Evolutionary conservation across 805 yeast genomes (phyloP), one percentile per base, ranked within the genome.

Genomic region (Wickerhamiella azymoides): DNA sequence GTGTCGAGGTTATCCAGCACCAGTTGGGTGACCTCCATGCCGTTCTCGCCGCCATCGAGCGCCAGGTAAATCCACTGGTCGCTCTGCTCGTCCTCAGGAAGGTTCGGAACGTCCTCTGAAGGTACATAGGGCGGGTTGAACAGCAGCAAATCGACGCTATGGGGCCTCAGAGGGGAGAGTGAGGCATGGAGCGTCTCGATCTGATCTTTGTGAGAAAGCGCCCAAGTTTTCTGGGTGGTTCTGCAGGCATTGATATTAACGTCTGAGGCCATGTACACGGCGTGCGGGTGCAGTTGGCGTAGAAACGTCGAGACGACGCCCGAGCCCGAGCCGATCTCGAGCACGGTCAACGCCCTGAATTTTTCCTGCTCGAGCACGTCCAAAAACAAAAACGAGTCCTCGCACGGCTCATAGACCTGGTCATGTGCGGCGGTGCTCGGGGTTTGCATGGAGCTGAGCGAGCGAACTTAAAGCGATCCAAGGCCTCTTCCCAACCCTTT

Each of bases 121-220:
- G 98, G 98, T 1, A 92, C 98, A 58, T 92, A 92, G 0, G 98
- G 98, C 0, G 98, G 98, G 57, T 92, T 92, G 63, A 92, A 92
- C 1, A 92, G 68, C 18, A 92, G 64, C 1, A 89, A 47, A 56
- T 92, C 97, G 1, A 86, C 70, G 4, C 63, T 43, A 2, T 68
- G 53, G 0, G 57, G 56, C 10, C 72, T 27, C 14, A 51, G 11
- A 10, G 44, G 59, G 9, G 85, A 50, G 2, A 75, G 68, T 9
- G 70, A 54, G 0, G 81, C 71, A 26, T 86, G 62, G 55, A 74
- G 73, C 58, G 77, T 71, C 49, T 81, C 83, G 1, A 80, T 46
- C 0, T 68, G 52, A 33, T 77, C 83, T 16, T 55, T 54, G 33
- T 48, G 57, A 39, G 62, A 66, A 14, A 51, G 53, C 16, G 21